These are phyloP conservation scores for Aureobasidium melanogenum DNA, from an alignment of 2,329 filamentous ascomycete species.

Conservation along the genomic window DNA sequence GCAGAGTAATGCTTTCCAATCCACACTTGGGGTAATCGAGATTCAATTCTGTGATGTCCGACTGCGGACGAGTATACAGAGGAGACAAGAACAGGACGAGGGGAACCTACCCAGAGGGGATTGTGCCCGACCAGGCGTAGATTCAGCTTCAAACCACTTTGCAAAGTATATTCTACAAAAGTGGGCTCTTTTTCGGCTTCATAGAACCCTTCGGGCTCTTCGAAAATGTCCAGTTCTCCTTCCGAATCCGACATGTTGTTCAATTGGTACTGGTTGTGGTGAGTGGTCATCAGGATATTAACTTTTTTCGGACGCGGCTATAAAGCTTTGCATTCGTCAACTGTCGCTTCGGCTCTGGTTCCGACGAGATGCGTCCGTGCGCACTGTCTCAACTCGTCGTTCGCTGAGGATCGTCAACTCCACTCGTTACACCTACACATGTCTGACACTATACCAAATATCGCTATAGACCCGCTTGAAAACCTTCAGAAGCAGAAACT, in stretches of 20 bases:
- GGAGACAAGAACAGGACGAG: not conserved
- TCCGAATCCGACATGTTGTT: constrained; percentile 18
- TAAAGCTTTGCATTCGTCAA: no score
- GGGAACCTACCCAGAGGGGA: constrained; percentile 61
- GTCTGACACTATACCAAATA: not conserved
- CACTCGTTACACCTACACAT: not conserved
- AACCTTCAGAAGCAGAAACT: not conserved
- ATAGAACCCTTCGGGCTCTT: constrained; percentile 74
- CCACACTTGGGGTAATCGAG: not conserved
- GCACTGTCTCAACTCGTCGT: not conserved
- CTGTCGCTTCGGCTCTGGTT: not conserved
- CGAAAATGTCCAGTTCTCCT: constrained; percentile 51
- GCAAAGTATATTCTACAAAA: constrained; percentile 60
- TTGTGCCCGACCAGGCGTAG: constrained; percentile 79
- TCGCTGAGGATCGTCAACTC: not conserved
- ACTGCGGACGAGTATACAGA: not conserved
- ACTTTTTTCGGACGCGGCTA: no score
- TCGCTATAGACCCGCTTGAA: not conserved
- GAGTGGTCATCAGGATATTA: not conserved
- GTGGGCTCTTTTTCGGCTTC: constrained; percentile 68
- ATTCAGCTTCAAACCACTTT: constrained; percentile 54
- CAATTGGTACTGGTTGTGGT: not conserved
- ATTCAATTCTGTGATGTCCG: not conserved
- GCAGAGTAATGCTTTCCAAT: no score
- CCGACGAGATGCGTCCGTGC: not conserved